Evolutionary conservation across 768 basidiomycete genomes (phyloP).

Genomic region (Lactarius psammicola): DNA sequence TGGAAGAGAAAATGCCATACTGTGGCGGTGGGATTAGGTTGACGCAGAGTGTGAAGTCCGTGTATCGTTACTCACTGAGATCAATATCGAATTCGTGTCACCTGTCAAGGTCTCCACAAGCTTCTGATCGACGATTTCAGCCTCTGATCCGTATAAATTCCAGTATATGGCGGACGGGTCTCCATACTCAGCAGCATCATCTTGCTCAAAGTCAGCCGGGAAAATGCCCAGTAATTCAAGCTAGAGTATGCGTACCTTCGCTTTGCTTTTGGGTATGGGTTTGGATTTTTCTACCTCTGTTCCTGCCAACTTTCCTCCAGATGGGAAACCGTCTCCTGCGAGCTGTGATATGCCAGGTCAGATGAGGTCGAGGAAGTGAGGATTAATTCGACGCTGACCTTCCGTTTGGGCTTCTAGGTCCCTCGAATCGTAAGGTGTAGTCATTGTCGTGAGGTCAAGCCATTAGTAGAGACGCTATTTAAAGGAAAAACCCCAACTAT

Average conservation of each 20-base stretch:
- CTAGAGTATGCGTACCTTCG: neutral
- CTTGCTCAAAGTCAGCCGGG: neutral
- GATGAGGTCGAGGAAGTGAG: neutral
- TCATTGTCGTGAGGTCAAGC: neutral
- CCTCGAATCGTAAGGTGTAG: neutral
- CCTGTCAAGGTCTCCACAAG: constrained; percentile 18
- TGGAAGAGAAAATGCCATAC: constrained; percentile 26
- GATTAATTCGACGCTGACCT: neutral
- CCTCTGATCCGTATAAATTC: constrained; percentile 23
- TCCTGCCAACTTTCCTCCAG: neutral
- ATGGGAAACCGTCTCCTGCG: neutral
- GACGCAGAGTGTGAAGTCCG: neutral
- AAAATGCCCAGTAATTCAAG: neutral
- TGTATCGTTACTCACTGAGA: constrained; percentile 18
- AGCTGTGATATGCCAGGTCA: neutral
- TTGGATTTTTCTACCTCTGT: neutral
- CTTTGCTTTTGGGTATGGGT: neutral
- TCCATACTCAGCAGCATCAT: constrained; percentile 4
- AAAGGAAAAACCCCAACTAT: neutral
- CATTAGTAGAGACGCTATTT: neutral
- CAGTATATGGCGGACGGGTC: constrained; percentile 23
- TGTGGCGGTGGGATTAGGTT: neutral
- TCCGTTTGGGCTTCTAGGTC: neutral
- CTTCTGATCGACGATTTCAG: constrained; percentile 16
- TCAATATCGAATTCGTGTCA: constrained; percentile 25